Conservation (phyloP, 352 stramenopile genomes). For the Plasmopara muralis region DNA sequence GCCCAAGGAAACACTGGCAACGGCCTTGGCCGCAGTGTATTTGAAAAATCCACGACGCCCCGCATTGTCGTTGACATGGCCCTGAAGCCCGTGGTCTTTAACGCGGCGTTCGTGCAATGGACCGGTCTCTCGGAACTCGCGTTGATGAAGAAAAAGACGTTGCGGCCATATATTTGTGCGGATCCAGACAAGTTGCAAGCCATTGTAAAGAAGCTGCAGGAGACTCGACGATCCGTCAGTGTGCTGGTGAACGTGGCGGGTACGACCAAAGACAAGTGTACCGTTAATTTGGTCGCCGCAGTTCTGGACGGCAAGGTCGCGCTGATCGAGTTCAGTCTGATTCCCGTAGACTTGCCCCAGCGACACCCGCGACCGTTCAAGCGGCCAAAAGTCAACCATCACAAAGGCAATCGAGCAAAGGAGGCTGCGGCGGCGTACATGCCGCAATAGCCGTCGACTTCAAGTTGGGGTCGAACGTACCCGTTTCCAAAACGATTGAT, state of each 20-base stretch:
- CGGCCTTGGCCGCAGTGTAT: conserved; percentile 19
- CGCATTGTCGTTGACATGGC: conserved; percentile 43
- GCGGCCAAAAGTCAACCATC: conserved; percentile 2
- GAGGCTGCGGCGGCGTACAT: conserved; percentile 20
- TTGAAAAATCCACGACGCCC: conserved; percentile 46
- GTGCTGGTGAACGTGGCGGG: conserved; percentile 22
- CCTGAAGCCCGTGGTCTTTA: conserved; percentile 43
- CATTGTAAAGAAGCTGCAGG: conserved; percentile 31
- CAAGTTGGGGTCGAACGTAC: neutral
- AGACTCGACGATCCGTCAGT: conserved; percentile 30
- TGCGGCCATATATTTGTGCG: conserved; percentile 38
- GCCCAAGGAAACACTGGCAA: neutral
- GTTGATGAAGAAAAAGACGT: conserved; percentile 47
- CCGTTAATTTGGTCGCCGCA: conserved; percentile 39
- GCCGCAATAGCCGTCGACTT: conserved; percentile 8
- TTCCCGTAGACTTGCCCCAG: conserved; percentile 24
- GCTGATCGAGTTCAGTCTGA: conserved; percentile 52
- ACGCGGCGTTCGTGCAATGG: conserved; percentile 40
- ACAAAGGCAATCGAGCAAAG: conserved; percentile 7
- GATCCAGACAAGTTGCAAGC: conserved; percentile 32
- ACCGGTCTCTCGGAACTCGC: conserved; percentile 32
- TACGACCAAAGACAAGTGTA: conserved; percentile 7
- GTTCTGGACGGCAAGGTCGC: conserved; percentile 30
- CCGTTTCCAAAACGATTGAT: too few relatives aligned
- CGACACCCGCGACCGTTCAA: conserved; percentile 4